A percentile compares a stretch with the other conserved stretches of the same genome.
Evolutionary conservation across 306 rosid species (phyloP).

Genomic region (Vigna mungo): DNA sequence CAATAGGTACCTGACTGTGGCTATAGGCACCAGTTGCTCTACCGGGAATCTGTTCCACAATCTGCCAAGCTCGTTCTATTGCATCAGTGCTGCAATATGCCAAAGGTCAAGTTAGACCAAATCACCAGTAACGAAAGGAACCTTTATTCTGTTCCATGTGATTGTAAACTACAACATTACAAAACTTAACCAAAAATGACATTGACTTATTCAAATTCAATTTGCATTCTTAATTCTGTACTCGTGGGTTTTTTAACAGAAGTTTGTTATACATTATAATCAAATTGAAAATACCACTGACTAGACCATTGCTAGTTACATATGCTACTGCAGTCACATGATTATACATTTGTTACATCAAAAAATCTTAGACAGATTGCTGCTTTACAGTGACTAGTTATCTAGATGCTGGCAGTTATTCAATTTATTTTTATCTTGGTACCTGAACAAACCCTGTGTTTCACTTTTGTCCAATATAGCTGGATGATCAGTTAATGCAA

Average conservation of each 20-base stretch:
- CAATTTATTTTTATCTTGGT: slow-evolving; percentile 26
- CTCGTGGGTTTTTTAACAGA: not conserved
- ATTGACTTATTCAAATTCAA: slow-evolving; percentile 23
- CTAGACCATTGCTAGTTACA: slow-evolving; percentile 3
- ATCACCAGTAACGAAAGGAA: not conserved
- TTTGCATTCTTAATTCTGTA: slow-evolving; percentile 28
- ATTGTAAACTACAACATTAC: not conserved
- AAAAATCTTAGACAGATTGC: slow-evolving; percentile 4
- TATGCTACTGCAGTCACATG: not conserved
- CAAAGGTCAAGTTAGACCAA: slow-evolving; percentile 31
- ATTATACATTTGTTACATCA: slow-evolving; percentile 19
- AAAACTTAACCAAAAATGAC: slow-evolving; percentile 22
- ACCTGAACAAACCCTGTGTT: slow-evolving; percentile 98
- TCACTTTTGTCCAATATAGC: slow-evolving; percentile 83
- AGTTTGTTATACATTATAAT: slow-evolving; percentile 5
- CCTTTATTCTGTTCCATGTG: slow-evolving; percentile 4
- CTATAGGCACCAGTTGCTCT: slow-evolving; percentile 96
- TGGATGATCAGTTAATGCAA: slow-evolving; percentile 89
- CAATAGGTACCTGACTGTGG: slow-evolving; percentile 80
- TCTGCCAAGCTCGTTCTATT: slow-evolving; percentile 76
- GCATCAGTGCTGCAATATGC: slow-evolving; percentile 70
- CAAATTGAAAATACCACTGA: not conserved
- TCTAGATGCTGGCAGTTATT: slow-evolving; percentile 33
- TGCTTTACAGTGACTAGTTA: slow-evolving; percentile 28
- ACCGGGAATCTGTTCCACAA: slow-evolving; percentile 91